Evolutionary conservation across 1,284 basidiomycete genomes (phyloP), one percentile per base, ranked within the genome.

Genomic region (Rhodotorula sp.): DNA sequence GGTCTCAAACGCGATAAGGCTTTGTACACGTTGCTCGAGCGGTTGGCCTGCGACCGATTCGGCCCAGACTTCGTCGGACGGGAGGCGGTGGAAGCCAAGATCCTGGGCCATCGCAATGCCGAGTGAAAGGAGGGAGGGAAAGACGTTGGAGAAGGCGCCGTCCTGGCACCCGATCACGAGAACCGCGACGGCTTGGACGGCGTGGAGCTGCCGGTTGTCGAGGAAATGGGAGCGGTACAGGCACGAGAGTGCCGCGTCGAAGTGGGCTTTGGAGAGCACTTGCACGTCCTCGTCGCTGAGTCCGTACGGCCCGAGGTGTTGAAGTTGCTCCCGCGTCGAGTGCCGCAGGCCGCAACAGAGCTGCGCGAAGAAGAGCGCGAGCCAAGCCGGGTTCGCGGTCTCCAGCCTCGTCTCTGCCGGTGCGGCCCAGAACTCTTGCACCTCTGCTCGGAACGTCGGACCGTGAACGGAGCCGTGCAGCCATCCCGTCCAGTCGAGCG

Each of bases 331-430:
- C 17, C 33, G 26, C 26, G 61, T 51, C 73, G 72, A 72, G 29
- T 75, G 70, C 56, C 68, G 68, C 20, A 70, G 37, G 1, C 72
- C 72, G 56, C 69, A 68, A 33, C 69, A 69, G 6, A 73, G 56
- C 20, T 73, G 56, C 1, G 67, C 62, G 30, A 69, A 75, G 30
- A 71, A 57, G 3, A 75, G 26, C 6, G 69, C 69, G 15, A 75
- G 44, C 69, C 69, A 73, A 22, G 69, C 64, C 48, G 66, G 66
- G 44, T 68, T 69, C 37, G 68, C 69, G 42, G 60, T 6, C 1
- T 63, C 30, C 2, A 62, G 29, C 1, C 74, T 30, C 20, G 42
- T 45, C 17, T 71, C 67, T 3, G 46, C 63, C 24, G 14, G 22
- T n/a, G 48, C 49, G 30, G 48, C 26, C 30, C 46, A 58, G 33